These are phyloP conservation scores for Eimeria tenella DNA, from an alignment of 169 alveolate genomes.

Conservation along the genomic window DNA sequence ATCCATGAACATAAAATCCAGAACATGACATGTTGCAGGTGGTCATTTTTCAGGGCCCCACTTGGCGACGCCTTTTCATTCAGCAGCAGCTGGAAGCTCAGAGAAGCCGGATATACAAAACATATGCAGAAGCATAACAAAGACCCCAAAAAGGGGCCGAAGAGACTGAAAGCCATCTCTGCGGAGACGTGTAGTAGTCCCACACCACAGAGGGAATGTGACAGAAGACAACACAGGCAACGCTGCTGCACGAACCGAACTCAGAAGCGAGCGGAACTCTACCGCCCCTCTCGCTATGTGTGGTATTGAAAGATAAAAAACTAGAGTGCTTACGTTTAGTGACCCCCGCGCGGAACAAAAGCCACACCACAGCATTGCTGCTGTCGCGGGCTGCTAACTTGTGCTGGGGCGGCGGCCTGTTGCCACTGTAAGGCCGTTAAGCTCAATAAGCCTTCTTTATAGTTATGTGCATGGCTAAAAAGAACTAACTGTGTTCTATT, in stretches of 20 bases:
- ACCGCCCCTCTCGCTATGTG: too few relatives aligned
- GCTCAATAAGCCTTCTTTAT: too few relatives aligned
- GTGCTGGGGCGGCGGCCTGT: too few relatives aligned
- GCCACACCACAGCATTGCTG: too few relatives aligned
- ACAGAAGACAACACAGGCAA: background rate
- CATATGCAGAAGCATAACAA: conserved; percentile 69
- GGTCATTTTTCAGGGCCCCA: conserved; percentile 72
- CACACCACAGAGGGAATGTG: background rate
- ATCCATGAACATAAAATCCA: conserved; percentile 78
- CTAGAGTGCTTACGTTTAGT: too few relatives aligned
- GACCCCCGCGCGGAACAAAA: too few relatives aligned
- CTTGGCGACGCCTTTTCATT: conserved; percentile 44
- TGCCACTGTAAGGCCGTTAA: too few relatives aligned
- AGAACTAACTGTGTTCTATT: too few relatives aligned
- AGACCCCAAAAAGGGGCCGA: conserved; percentile 79
- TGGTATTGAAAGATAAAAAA: too few relatives aligned
- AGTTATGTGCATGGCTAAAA: too few relatives aligned
- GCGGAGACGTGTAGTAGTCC: background rate
- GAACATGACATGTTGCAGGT: conserved; percentile 74
- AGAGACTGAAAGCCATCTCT: conserved; percentile 68
- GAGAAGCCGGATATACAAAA: conserved; percentile 77
- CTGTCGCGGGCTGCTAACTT: too few relatives aligned
- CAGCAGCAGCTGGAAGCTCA: conserved; percentile 70
- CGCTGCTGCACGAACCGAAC: background rate
- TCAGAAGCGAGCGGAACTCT: too few relatives aligned